These are phyloP conservation scores for Uncinocarpus reesii DNA, from an alignment of 2,329 filamentous ascomycete species.

Conservation along the genomic window DNA sequence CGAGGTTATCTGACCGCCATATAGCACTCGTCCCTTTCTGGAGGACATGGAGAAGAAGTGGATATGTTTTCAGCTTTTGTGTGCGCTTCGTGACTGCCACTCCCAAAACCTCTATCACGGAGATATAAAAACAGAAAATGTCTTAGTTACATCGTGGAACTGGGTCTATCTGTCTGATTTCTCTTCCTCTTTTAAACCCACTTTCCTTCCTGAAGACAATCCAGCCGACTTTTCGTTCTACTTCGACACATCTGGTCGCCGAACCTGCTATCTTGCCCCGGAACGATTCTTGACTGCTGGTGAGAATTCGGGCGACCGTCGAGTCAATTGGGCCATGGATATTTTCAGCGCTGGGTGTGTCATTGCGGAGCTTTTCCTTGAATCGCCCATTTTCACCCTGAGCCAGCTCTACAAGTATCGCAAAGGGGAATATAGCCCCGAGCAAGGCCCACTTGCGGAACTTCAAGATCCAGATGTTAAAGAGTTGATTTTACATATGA, in stretches of 20 bases:
- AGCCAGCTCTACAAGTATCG: slow-evolving; percentile 93
- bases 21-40: slow-evolving; percentile 82
- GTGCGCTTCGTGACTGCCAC: slow-evolving; percentile 85
- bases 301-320: slow-evolving; percentile 53
- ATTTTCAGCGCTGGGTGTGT: slow-evolving; percentile 96
- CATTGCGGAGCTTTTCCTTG: slow-evolving; percentile 90
- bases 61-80: slow-evolving; percentile 91
- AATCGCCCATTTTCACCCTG: slow-evolving; percentile 93
- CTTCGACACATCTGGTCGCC: slow-evolving; percentile 82
- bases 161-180: slow-evolving; percentile 99
- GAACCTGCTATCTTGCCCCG: slow-evolving; percentile 90
- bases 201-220: slow-evolving; percentile 88
- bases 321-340: slow-evolving; percentile 88
- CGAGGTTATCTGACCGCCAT: slow-evolving; percentile 21
- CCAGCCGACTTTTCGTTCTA: slow-evolving; percentile 96
- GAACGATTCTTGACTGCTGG: slow-evolving; percentile 74
- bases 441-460: slow-evolving; percentile 66
- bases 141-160: slow-evolving; percentile 96
- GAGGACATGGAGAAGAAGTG: slow-evolving; percentile 99
- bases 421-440: slow-evolving; percentile 82
- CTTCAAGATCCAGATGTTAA: slow-evolving; percentile 81
- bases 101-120: slow-evolving; percentile 83
- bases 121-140: slow-evolving; percentile 97
- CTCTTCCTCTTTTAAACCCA: slow-evolving; percentile 88
- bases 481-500: slow-evolving; percentile 90